Evolutionary conservation across 139 green algal species (phyloP), one percentile per base, ranked within the genome.

Genomic region (Pseudopediastrum boryanum): DNA sequence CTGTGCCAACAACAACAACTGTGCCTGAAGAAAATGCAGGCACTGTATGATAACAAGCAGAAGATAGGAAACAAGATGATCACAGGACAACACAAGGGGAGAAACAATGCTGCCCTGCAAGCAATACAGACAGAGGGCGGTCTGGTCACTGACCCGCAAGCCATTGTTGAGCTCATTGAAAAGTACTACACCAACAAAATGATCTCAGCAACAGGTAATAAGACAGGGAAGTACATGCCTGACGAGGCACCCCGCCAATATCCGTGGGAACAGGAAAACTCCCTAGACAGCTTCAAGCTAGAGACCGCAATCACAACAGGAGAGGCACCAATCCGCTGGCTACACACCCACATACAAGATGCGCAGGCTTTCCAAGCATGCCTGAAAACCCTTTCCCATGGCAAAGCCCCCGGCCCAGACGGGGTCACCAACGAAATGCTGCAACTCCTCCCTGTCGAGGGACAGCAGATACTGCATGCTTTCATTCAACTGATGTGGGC

Each of bases 401-500:
- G 64, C 25, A 88, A 88, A 39, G 63, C 71, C 0, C 39, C 84
- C 3, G 80, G 84, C 1, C 65, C 61, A 12, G 84, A 89, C 23
- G 65, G 62, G 0, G 58, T 86, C 23, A 42, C 65, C 0, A 89
- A 89, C 38, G 75, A 87, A 38, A 25, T 87, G 0, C 56, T 89
- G 0, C 58, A 83, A 65, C 9, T 42, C 33, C 35, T 85, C 5
- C 85, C 85, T 1, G 41, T 67, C 0, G 2, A 29, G 0, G 8
- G 82, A 4, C 62, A 83, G 25, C 25, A 36, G 1, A 42, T 38
- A 0, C 7, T 87, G 0, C 82, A 85, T 21, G 48, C 69, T 6
- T 44, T 81, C 5, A 82, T 83, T 46, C 25, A 77, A 2, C n/a
- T 79, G 8, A 82, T 87, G 73, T 88, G 77, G 74, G 61, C 80